Evolutionary conservation across 1,284 basidiomycete genomes (phyloP).

Genomic region (Ustilago curta): DNA sequence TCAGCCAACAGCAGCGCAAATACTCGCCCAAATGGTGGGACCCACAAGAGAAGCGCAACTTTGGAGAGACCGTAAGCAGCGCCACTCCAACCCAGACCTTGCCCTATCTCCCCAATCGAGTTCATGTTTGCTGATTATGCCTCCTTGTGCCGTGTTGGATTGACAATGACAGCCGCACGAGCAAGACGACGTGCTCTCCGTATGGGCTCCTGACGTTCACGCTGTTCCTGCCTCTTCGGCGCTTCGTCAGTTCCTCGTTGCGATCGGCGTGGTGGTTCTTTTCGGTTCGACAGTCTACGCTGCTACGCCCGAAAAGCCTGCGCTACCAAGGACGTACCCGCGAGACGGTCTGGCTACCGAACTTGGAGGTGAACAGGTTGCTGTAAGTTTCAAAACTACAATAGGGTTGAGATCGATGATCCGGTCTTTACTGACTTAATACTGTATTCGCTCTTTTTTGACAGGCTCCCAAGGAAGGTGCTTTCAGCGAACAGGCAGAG

Average conservation of each 20-base stretch:
- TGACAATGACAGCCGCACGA: conserved; percentile 56
- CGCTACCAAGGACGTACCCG: conserved; percentile 65
- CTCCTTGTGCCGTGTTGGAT: too few relatives aligned
- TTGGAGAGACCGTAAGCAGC: conserved; percentile 63
- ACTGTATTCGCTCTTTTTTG: background rate
- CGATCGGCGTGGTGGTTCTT: conserved; percentile 46
- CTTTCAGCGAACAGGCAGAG: conserved; percentile 45
- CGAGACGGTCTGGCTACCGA: conserved; percentile 65
- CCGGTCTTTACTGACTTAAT: background rate
- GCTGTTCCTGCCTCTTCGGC: conserved; percentile 56
- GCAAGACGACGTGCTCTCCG: conserved; percentile 66
- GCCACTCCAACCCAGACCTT: background rate
- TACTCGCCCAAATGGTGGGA: conserved; percentile 68
- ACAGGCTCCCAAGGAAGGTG: conserved; percentile 55
- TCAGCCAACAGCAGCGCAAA: conserved; percentile 61
- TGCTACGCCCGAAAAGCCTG: conserved; percentile 56
- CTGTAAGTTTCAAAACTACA: conserved; percentile 24
- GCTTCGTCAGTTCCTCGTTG: conserved; percentile 59
- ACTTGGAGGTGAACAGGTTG: conserved; percentile 55
- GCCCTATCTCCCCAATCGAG: background rate
- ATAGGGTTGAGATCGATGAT: background rate
- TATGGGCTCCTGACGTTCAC: conserved; percentile 68
- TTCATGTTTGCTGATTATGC: background rate
- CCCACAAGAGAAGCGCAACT: conserved; percentile 67
- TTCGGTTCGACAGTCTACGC: conserved; percentile 59